Evolutionary conservation across 768 basidiomycete genomes (phyloP).

Genomic region (Galerina marginata): DNA sequence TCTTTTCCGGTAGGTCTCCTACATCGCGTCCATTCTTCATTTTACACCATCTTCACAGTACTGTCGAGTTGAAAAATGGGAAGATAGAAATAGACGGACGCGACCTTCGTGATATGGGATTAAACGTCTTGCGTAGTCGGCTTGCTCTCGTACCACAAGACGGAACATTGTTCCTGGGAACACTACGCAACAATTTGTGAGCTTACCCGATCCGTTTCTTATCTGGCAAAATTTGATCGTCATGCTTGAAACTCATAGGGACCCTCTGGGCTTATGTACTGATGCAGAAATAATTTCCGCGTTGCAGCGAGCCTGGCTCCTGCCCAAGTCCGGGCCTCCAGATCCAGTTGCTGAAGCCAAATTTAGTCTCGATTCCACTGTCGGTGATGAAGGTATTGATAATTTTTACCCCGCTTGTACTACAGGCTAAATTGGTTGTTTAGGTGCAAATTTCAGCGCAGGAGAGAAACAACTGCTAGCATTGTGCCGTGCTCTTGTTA

Average conservation of each 20-base stretch:
- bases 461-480: constrained; percentile 73
- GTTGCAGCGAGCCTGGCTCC: constrained; percentile 64
- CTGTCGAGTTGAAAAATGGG: constrained; percentile 64
- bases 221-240: not conserved
- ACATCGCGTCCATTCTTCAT: not conserved
- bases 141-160: constrained; percentile 76
- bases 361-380: constrained; percentile 65
- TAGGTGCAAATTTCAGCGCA: constrained; percentile 65
- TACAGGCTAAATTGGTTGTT: constrained; percentile 59
- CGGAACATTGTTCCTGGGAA: constrained; percentile 52
- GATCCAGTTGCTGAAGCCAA: constrained; percentile 61
- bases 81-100: constrained; percentile 62
- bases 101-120: constrained; percentile 56
- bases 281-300: constrained; percentile 69
- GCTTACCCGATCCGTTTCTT: constrained; percentile 3
- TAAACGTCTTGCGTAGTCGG: constrained; percentile 57
- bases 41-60: constrained; percentile 36
- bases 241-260: constrained; percentile 36
- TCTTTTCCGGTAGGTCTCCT: constrained; percentile 49
- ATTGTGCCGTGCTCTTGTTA: constrained; percentile 63
- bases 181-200: constrained; percentile 49
- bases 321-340: constrained; percentile 52
- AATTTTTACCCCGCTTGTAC: constrained; percentile 15
- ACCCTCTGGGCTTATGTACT: constrained; percentile 55
- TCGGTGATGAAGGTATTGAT: constrained; percentile 59